phyloP scores from a whole-genome alignment of 345 rosid species.

The Ricinus communis region DNA sequence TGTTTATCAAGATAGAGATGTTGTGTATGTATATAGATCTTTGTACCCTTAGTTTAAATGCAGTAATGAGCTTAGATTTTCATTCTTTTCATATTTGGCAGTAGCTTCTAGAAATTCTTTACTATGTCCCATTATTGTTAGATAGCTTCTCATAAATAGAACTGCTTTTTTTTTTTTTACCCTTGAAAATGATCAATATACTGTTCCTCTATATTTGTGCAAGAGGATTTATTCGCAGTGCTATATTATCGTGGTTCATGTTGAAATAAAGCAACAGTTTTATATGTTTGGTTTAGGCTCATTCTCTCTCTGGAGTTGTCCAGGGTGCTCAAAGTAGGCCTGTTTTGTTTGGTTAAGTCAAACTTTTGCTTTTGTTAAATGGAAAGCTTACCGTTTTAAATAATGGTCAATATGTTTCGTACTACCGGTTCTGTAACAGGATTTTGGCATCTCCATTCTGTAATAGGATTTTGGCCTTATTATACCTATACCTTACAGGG shows the following conservation, averaged over 20 bases:
- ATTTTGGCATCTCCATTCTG: no score
- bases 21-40: slow-evolving; percentile 7
- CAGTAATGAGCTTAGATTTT: neutral
- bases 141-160: neutral
- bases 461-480: no score
- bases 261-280: neutral
- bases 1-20: slow-evolving; percentile 17
- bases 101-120: neutral
- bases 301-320: neutral
- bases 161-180: neutral
- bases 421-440: no score
- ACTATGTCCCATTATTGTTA: neutral
- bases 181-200: neutral
- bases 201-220: neutral
- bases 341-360: no score
- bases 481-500: no score
- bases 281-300: neutral
- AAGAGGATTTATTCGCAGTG: neutral
- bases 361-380: no score
- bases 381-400: no score
- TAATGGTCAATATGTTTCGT: no score
- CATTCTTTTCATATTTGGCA: slow-evolving; percentile 5
- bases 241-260: neutral
- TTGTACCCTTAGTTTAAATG: slow-evolving; percentile 17
- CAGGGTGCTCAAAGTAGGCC: no score